phyloP scores from a whole-genome alignment of 1,284 basidiomycete genomes.

The Apiotrichum porosum region DNA sequence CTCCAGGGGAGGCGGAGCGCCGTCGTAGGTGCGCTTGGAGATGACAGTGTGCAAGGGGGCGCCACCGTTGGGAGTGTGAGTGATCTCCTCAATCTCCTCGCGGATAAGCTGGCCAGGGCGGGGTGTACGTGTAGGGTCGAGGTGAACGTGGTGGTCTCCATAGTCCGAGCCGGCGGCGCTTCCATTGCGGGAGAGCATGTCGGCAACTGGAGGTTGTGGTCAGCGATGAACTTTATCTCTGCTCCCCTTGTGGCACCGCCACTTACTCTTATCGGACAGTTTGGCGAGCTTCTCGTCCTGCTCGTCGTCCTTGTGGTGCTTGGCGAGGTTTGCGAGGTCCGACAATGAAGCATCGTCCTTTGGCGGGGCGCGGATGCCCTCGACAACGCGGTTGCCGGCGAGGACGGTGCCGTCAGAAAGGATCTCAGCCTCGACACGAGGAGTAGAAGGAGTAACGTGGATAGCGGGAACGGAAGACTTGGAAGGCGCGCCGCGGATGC shows the following conservation, averaged over 20 bases:
- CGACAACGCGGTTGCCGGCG: constrained; percentile 40
- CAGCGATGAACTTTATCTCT: no score
- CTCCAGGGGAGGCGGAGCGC: no score
- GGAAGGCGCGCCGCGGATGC: constrained; percentile 33
- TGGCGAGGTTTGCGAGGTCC: constrained; percentile 14
- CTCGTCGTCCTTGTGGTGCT: constrained; percentile 31
- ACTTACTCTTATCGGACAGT: constrained; percentile 39
- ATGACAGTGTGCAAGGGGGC: not conserved
- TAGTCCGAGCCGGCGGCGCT: no score
- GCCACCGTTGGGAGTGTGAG: not conserved
- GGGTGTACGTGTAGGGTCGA: no score
- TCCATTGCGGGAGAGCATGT: constrained; percentile 2
- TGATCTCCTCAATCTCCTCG: constrained; percentile 39
- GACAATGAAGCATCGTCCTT: constrained; percentile 14
- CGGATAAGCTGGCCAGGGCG: no score
- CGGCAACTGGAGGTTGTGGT: no score
- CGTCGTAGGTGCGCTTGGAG: not conserved
- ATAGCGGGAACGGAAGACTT: not conserved
- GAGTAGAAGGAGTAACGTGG: no score
- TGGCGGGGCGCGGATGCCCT: constrained; percentile 34
- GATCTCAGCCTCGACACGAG: constrained; percentile 10
- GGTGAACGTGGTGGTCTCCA: no score
- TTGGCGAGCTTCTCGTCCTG: constrained; percentile 38
- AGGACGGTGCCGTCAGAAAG: constrained; percentile 43
- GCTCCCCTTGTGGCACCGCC: not conserved